Evolutionary conservation across 129 eudicot genomes (phyloP), one percentile per base, ranked within the genome.

Genomic region (Logfia minima): DNA sequence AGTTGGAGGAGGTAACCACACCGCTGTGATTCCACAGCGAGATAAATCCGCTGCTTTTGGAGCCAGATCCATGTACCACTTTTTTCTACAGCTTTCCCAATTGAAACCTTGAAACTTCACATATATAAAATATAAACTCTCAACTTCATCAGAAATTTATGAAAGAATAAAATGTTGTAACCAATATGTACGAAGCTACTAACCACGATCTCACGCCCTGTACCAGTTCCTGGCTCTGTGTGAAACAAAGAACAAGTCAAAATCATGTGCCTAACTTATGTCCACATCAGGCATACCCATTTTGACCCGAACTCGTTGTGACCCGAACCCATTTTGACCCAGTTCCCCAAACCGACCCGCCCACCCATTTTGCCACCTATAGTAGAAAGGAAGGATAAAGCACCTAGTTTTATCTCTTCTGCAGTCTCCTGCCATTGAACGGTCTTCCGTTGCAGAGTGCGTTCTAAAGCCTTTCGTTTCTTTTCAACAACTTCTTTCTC

Each of bases 1-100:
- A 35, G 90, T 88, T 72, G 93, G 93, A 28, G 93, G 93, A 48
- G 93, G 93, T 56, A 88, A 77, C 93, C 93, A 88, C 80, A 88
- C 90, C 23, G 90, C 85, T 51, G 93, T 88, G 28, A 88, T 83
- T 43, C 93, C 93, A 77, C 84, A 86, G 16, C 71, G 84, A n/a
- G 93, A 84, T 78, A 88, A 86, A 75, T 86, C 93, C 18, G 93
- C 77, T 67, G 88, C 93, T 77, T 88, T 88, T 41, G 88, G 86
- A 64, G 90, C 88, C 70, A 88, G 77, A 78, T 88, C 93, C 78
- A 81, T 63, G 77, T 88, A 88, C 93, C 93, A 88, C 58, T 70
- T 75, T 75, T 78, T 79, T 86, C 90, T 88, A 78, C 88, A 86
- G 79, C 90, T 86, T 79, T 88, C 93, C 90, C 93, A 88, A 65